These are phyloP conservation scores for Phlegmacium glaucopus DNA, from an alignment of 768 basidiomycete species.

Conservation along the genomic window DNA sequence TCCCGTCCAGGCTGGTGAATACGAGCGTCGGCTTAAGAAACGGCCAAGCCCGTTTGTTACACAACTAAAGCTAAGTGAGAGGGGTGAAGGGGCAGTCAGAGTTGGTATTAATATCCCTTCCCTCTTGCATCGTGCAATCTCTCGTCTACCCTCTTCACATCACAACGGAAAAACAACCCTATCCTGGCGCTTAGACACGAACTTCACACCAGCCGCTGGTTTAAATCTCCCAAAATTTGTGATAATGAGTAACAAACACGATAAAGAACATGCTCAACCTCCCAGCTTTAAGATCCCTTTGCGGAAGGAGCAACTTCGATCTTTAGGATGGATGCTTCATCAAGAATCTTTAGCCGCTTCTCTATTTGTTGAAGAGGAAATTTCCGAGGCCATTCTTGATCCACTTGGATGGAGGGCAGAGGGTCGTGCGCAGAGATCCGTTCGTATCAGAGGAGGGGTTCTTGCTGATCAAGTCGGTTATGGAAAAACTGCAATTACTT, in stretches of 20 bases:
- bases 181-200: constrained; percentile 82
- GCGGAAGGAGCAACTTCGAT: constrained; percentile 84
- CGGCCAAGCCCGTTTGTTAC: constrained; percentile 87
- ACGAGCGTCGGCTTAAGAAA: constrained; percentile 83
- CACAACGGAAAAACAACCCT: constrained; percentile 47
- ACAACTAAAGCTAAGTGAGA: constrained; percentile 65
- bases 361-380: constrained; percentile 91
- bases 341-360: constrained; percentile 64
- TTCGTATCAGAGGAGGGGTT: constrained; percentile 81
- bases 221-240: constrained; percentile 60
- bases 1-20: constrained; percentile 80
- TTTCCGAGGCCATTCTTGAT: constrained; percentile 83
- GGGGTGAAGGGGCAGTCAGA: constrained; percentile 65
- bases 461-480: constrained; percentile 97
- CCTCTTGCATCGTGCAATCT: constrained; percentile 80
- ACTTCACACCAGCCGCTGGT: constrained; percentile 64
- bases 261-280: constrained; percentile 71
- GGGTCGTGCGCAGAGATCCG: constrained; percentile 77
- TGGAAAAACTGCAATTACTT: constrained; percentile 93
- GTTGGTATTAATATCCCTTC: constrained; percentile 89
- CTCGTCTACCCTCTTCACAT: constrained; percentile 64
- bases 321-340: constrained; percentile 87
- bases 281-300: constrained; percentile 73
- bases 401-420: constrained; percentile 94
- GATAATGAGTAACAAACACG: constrained; percentile 72